Base-by-base conservation (phyloP, 2,329 filamentous ascomycete species). In the Xylariales sp. region DNA sequence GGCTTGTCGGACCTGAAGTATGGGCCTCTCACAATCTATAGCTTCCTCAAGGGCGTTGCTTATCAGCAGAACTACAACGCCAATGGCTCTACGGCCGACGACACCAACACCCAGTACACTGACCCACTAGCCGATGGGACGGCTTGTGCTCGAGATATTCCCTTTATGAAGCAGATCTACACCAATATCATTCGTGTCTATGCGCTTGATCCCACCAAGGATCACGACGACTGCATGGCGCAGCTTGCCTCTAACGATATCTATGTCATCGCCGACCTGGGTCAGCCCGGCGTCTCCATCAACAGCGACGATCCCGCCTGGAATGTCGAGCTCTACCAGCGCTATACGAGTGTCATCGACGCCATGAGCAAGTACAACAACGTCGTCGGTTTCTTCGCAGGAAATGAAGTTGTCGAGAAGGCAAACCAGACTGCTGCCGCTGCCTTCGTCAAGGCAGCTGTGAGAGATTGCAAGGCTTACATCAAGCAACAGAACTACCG, bases 151-250 rank as follows among this genome's bases (percentile, higher is more conserved):
- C 87, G 91, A 55, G 93, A 98, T 62, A 78, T 98, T 36, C 88
- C 88, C 34, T 79, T 86, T 55, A 75, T 98, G 52, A 63, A 77
- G 61, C 71, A 88, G 63, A 78, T 96, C 47, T 75, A 81, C 49
- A 95, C 89, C 66, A 98, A 98, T 71, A 82, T 83, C 55, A 91
- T 98, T 65, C 91, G 93, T 65, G 90, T 93, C 43, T 98, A 98
- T 65, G 89, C 91, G 55, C 80, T 97, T 57, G 79, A 97, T 69
- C 87, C 91, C 18, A 78, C 73, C 12, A 64, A 74, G 52, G 74
- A 94, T 68, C 93, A 98, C 71, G 73, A 76, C 40, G 75, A 73
- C 38, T 97, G 93, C 72, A 96, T 98, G 90, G 71, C 76, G 52
- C 64, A 88, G 51, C 78, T 98, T 37, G 76, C 85, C 43, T 80